Percentiles rank a stretch among this genome's conserved stretches.
phyloP scores from a whole-genome alignment of 805 yeast genomes.

The Saturnispora dispora region DNA sequence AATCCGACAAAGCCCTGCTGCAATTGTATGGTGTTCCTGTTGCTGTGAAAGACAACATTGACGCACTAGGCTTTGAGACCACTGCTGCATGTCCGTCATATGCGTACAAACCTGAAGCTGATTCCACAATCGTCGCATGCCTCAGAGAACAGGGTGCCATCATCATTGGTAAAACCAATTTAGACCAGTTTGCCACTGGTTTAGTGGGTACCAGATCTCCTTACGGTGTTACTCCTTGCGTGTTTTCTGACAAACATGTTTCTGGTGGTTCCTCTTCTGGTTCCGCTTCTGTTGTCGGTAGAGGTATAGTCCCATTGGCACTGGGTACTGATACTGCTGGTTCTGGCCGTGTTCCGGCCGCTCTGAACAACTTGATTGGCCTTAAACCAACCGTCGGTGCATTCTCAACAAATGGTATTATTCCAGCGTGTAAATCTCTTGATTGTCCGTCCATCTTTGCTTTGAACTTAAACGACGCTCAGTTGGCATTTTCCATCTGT shows the following conservation, averaged over 20 bases:
- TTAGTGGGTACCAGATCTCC: constrained; percentile 93
- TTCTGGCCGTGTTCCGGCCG: constrained; percentile 96
- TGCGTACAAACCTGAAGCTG: constrained; percentile 56
- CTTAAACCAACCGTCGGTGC: constrained; percentile 88
- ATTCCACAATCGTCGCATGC: constrained; percentile 66
- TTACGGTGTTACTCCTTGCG: constrained; percentile 79
- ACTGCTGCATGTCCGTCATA: constrained; percentile 95
- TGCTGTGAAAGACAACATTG: constrained; percentile 93
- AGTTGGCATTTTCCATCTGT: constrained; percentile 58
- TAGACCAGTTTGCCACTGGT: constrained; percentile 97
- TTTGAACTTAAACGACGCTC: constrained; percentile 73
- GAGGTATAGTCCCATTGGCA: constrained; percentile 82
- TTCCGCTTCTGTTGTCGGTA: constrained; percentile 83
- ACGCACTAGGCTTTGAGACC: constrained; percentile 70
- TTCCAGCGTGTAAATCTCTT: constrained; percentile 91
- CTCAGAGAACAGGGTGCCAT: constrained; percentile 88
- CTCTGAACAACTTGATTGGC: constrained; percentile 83
- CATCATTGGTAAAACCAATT: constrained; percentile 84
- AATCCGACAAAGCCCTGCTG: constrained; percentile 40
- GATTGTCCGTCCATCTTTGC: constrained; percentile 90
- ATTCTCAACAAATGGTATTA: constrained; percentile 84
- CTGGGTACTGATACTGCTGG: constrained; percentile 98
- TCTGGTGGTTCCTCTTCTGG: constrained; percentile 97
- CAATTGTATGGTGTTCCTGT: constrained; percentile 91
- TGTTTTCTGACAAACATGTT: constrained; percentile 69